These are phyloP conservation scores for Coelastrella sp. DNA, from an alignment of 139 green algal genomes.

Conservation along the genomic window DNA sequence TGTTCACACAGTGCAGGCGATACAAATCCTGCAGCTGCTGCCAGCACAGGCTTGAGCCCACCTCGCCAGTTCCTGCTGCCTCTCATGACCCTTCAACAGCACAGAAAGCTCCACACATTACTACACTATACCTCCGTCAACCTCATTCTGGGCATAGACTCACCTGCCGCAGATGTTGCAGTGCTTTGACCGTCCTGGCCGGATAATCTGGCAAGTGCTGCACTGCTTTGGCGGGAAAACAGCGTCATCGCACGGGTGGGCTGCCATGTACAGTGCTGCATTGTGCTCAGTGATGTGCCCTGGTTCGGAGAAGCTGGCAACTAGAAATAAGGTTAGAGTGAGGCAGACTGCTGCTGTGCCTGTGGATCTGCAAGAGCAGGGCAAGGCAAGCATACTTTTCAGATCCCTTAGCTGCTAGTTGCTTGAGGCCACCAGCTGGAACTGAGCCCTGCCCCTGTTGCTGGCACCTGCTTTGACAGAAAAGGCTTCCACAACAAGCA, in stretches of 20 bases:
- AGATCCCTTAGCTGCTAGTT: not conserved
- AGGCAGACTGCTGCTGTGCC: slow-evolving; percentile 47
- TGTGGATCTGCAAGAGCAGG: slow-evolving; percentile 41
- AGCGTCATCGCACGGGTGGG: slow-evolving; percentile 14
- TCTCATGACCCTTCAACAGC: too few relatives aligned
- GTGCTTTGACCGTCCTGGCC: slow-evolving; percentile 83
- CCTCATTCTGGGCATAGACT: not conserved
- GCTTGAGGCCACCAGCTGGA: not conserved
- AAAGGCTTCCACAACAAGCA: too few relatives aligned
- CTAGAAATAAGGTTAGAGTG: slow-evolving; percentile 49
- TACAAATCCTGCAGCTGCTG: too few relatives aligned
- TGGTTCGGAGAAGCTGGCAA: slow-evolving; percentile 58
- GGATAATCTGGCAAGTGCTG: slow-evolving; percentile 66
- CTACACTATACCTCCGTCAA: too few relatives aligned
- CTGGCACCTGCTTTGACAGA: not conserved
- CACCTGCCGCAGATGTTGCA: slow-evolving; percentile 68
- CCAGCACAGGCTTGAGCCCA: too few relatives aligned
- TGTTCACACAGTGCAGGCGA: too few relatives aligned
- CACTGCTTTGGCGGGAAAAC: slow-evolving; percentile 53
- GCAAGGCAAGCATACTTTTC: not conserved
- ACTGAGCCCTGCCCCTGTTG: not conserved
- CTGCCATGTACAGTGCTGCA: slow-evolving; percentile 22
- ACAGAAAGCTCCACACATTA: too few relatives aligned
- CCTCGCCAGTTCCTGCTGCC: too few relatives aligned
- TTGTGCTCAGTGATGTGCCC: slow-evolving; percentile 54